Evolutionary conservation across 2,329 filamentous ascomycete genomes (phyloP), one percentile per base, ranked within the genome.

Genomic region (Pseudogymnoascus sp.): DNA sequence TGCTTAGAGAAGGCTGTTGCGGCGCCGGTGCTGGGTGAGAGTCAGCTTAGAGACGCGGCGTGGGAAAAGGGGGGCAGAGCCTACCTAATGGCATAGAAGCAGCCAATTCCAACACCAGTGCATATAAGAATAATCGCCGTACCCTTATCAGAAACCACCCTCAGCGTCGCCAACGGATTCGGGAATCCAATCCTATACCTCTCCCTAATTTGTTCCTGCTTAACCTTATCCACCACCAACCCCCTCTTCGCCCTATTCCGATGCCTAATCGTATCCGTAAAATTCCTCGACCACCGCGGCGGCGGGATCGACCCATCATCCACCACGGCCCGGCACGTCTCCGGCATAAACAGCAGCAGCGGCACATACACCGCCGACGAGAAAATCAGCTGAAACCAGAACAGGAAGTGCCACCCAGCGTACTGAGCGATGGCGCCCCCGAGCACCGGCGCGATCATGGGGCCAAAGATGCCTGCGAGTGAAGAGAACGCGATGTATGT

Each of bases 401-500:
- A 88, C 29, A 86, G 83, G 34, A 78, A 76, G 34, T 80, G 75
- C 85, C 85, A 88, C 0, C 83, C 83, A 0, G 85, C 74, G 60
- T 79, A 83, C 57, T 85, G 76, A 3, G 78, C 77, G 1, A 88
- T 75, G 0, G 85, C 66, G 1, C 85, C 86, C 1, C 85, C 85
- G 12, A 87, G 75, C 10, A 87, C 77, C 0, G 86, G 86, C 0
- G 83, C 80, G 2, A 82, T 62, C 0, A 78, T 75, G 4, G 79
- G 79, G 0, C 75, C 81, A 1, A 87, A 69, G 0, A 85, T 78
- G 0, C 67, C 85, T 85, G 39, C 79, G 75, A 2, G 85, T 34
- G 80, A 82, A 16, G 85, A 82, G 66, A 85, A 81, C 45, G 83
- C 87, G 75, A 92, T 86, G 70, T 89, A 92, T 61, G 81, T 85